Evolutionary conservation across 495 filamentous ascomycete species (phyloP), one percentile per base, ranked within the genome.

Genomic region (Alectoria sarmentosa): DNA sequence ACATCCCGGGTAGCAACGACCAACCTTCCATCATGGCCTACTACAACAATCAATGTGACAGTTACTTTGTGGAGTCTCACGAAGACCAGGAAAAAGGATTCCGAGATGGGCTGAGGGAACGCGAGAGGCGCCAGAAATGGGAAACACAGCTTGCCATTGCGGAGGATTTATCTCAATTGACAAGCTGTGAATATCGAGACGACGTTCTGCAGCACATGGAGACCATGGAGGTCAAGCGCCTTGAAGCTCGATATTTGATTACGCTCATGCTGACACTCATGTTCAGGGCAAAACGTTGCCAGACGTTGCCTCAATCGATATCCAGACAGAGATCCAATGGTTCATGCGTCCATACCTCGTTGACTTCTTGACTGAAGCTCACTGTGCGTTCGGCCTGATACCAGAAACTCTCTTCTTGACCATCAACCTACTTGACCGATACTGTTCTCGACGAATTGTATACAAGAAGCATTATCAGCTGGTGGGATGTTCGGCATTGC

Each of bases 391-490:
- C 79, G 88, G 90, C 63, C 86, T 99, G 11, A 82, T 97, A 21
- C 94, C 94, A 13, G 92, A 96, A 73, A 98, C 94, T 0, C 80
- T 98, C 61, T 96, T 96, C 81, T 82, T 99, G 65, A 91, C 95
- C 10, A 88, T 97, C 77, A 99, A 99, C 75, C 86, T 99, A 34
- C 83, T 99, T 63, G 94, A 99, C 72, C 82, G 94, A 67, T 99
- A 99, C 78, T 99, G 94, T 80, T 97, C 94, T 56, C 90, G 90
- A 73, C 86, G 95, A 69, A 90, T 99, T n/a, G 94, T 99, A 46
- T 99, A 98, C 78, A 98, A 98, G 82, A 88, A 93, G 67, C 94
- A 99, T 76, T 99, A 99, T 71, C 94, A 99, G 75, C 78, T 99
- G 65, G 94, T 99, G 60, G 94, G 94, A 65, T 99, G 94, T 76